A percentile compares a stretch with the other conserved stretches of the same genome.
phyloP scores from a whole-genome alignment of 2,329 filamentous ascomycete species.

The Hyphodiscus sp. region DNA sequence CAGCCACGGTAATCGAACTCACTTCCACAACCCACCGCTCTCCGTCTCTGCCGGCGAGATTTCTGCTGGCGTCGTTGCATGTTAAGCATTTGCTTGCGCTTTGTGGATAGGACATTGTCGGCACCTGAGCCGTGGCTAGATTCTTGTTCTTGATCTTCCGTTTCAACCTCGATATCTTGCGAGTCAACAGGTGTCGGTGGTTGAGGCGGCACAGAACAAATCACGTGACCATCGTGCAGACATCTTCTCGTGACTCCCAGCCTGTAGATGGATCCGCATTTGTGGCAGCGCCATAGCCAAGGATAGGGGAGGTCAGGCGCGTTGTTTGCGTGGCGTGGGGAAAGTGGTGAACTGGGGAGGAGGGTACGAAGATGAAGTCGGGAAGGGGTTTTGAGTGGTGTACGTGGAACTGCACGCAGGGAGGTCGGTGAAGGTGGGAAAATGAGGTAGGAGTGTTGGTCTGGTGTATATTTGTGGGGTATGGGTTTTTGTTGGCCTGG shows the following conservation, averaged over 20 bases:
- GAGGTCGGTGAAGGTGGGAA: not conserved
- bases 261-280: constrained; percentile 27
- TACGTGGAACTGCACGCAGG: not conserved
- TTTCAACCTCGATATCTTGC: too few species aligned
- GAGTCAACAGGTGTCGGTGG: not conserved
- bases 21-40: constrained; percentile 5
- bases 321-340: constrained; percentile 20
- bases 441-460: not conserved
- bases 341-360: constrained; percentile 21
- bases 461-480: not conserved
- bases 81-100: too few species aligned
- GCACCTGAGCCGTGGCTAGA: too few species aligned
- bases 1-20: constrained; percentile 21
- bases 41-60: not conserved
- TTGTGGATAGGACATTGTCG: too few species aligned
- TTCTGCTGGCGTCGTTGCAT: not conserved
- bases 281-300: constrained; percentile 34
- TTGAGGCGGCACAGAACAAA: constrained; percentile 14
- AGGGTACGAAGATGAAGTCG: constrained; percentile 18
- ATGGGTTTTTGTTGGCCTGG: not conserved
- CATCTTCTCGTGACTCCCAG: constrained; percentile 32
- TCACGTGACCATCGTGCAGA: constrained; percentile 26
- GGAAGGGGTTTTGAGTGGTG: constrained; percentile 8
- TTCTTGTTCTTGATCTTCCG: too few species aligned
- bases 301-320: constrained; percentile 22